Evolutionary conservation across 768 basidiomycete genomes (phyloP), one percentile per base, ranked within the genome.

Genomic region (Naganishia friedmannii): DNA sequence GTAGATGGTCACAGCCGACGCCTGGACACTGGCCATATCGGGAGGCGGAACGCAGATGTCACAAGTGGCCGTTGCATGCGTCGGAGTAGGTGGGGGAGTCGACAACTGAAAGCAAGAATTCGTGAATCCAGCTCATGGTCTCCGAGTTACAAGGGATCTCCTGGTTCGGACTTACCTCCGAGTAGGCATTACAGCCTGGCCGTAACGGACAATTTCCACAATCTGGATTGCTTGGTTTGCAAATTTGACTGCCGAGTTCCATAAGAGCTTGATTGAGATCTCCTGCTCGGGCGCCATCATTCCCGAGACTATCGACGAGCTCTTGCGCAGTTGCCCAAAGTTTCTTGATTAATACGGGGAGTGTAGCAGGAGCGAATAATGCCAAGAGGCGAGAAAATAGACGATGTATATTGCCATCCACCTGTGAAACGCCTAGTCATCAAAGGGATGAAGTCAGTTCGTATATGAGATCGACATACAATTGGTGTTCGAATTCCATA

Each of bases 161-260:
- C 34, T 4, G 21, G n/a, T 17, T 21, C 21, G n/a, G 32, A 23
- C 75, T 53, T 56, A 82, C 82, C 75, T 83, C 81, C 3, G 74
- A 72, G 60, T 88, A 89, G 0, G 90, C 93, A 21, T 83, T 81
- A 76, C 94, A 98, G 82, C 86, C 86, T 26, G 82, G 71, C 56
- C 80, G 85, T 53, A 97, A 74, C 23, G 93, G 91, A 80, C 94
- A 97, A 21, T 82, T 75, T 21, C 75, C 81, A 75, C 94, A 97
- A 23, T 83, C 80, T 12, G 94, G 94, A 72, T 90, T 87, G 71
- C 87, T 88, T 51, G 90, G 88, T 80, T 89, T 93, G 83, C 94
- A 98, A 2, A 96, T 86, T 3, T 92, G 95, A 78, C 90, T 91
- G 58, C 94, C 94, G 8, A 97, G 87, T 78, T 98, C 94, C 79